Base-by-base conservation (phyloP, 2,329 filamentous ascomycete species). In the Xylariaceae sp. region DNA sequence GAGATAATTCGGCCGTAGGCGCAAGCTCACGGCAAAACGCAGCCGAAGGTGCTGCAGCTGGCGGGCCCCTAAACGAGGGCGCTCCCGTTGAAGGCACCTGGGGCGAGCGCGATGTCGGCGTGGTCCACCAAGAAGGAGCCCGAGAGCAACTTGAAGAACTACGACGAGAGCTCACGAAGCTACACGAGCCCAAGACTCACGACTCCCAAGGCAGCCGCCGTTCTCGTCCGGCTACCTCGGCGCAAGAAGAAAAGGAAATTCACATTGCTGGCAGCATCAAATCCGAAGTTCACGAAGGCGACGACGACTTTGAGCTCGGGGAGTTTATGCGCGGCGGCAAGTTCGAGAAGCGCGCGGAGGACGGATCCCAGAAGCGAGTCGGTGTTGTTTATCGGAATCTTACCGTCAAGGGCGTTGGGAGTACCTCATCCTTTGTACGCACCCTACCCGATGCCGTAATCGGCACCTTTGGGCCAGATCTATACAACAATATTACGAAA, bases 381-480 rank as follows among this genome's bases (percentile, higher is more conserved):
- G 89, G 90, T 2, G 87, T 93, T 1, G 76, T 91, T 1, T 93
- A 87, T 78, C 89, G 88, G 73, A 81, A 89, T 66, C 77, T 93
- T 53, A 90, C 85, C 0, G 89, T 93, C 34, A 86, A 88, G 71
- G 89, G 89, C 15, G 76, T 86, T 6, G 85, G 85, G 48, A 84
- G 83, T 10, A 86, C 84, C 0, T 79, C 87, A 0, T 83, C 83
- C 0, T 88, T 89, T 64, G 88, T 89, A 30, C 84, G 84, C 61
- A 91, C 88, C 0, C 74, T 93, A 0, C 89, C 89, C 0, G 82
- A 89, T 64, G 89, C 89, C 2, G 79, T 93, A 44, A 63, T 91
- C 3, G 88, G 88, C 18, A 92, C 89, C 0, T 93, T 94, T 70
- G 90, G 90, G 0, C 89, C 89, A 0, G 90, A 93, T 72, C 75